Conservation (phyloP, 2,329 filamentous ascomycete species). For the Lasiodiplodia gonubiensis region DNA sequence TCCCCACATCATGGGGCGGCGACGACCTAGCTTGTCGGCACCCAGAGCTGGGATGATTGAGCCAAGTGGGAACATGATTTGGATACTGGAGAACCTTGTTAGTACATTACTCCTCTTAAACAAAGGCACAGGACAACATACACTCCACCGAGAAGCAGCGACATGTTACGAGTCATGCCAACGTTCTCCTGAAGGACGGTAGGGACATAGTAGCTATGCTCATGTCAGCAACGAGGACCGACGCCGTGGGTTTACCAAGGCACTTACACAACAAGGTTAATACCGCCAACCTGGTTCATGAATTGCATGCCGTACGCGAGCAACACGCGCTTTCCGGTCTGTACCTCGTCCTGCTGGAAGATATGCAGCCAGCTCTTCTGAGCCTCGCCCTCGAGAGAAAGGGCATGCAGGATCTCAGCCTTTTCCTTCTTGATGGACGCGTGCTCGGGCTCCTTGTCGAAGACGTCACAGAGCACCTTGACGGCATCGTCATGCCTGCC, state of each 20-base stretch:
- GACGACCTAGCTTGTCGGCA: constrained; percentile 39
- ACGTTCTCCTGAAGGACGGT: constrained; percentile 45
- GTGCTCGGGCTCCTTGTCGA: constrained; percentile 56
- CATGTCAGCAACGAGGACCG: neutral
- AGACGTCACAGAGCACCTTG: constrained; percentile 56
- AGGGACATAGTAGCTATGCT: constrained; percentile 23
- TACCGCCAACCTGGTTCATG: constrained; percentile 63
- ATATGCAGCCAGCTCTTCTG: constrained; percentile 29
- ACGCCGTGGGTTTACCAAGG: neutral
- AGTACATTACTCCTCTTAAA: neutral
- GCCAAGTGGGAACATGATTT: constrained; percentile 35
- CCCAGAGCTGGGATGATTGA: constrained; percentile 37
- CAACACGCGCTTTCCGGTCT: constrained; percentile 63
- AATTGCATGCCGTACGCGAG: constrained; percentile 64
- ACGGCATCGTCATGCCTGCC: constrained; percentile 55
- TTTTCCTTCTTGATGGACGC: constrained; percentile 62
- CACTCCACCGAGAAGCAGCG: constrained; percentile 55
- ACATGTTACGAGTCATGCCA: constrained; percentile 51
- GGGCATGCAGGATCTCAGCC: constrained; percentile 65
- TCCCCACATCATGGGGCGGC: constrained; percentile 42
- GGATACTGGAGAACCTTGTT: constrained; percentile 5
- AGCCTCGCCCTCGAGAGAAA: constrained; percentile 34
- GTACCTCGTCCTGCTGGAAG: constrained; percentile 47
- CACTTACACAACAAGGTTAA: constrained; percentile 40
- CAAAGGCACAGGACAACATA: constrained; percentile 37